Conservation (phyloP, 345 rosid genomes). For the Eucalyptus virginea region DNA sequence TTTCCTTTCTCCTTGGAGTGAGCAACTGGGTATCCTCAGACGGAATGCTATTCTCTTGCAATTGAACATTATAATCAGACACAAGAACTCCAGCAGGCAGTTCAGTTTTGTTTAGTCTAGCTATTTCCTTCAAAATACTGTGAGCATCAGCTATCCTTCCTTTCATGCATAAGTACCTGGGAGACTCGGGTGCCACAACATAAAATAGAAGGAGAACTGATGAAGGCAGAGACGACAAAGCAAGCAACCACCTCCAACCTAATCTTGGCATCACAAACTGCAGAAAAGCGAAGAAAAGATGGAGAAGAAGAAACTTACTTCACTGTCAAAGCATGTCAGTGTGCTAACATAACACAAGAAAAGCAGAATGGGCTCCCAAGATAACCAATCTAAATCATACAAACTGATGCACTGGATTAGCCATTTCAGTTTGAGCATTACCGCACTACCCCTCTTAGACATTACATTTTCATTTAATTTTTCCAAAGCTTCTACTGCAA, state of each 20-base stretch:
- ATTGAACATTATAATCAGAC: conserved; percentile 42
- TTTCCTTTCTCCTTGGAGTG: neutral
- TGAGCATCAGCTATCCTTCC: conserved; percentile 60
- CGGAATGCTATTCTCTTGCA: conserved; percentile 6
- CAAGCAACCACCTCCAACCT: conserved; percentile 97
- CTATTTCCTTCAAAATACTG: conserved; percentile 49
- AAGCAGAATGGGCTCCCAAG: neutral
- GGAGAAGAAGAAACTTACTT: neutral
- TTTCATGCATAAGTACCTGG: conserved; percentile 68
- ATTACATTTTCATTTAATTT: neutral
- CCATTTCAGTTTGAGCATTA: neutral
- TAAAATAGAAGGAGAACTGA: conserved; percentile 71
- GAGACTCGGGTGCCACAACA: conserved; percentile 63
- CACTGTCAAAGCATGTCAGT: neutral
- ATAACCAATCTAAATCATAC: neutral
- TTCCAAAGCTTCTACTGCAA: neutral
- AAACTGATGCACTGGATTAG: neutral
- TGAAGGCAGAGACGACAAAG: conserved; percentile 64
- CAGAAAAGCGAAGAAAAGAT: conserved; percentile 1
- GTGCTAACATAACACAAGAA: neutral
- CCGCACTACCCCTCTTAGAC: neutral
- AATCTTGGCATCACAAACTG: conserved; percentile 79
- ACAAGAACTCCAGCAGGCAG: conserved; percentile 66
- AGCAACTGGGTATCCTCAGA: conserved; percentile 31
- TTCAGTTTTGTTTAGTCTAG: conserved; percentile 32